Conservation (phyloP, 1,139 yeast species). For the Ogataea hybrid region DNA sequence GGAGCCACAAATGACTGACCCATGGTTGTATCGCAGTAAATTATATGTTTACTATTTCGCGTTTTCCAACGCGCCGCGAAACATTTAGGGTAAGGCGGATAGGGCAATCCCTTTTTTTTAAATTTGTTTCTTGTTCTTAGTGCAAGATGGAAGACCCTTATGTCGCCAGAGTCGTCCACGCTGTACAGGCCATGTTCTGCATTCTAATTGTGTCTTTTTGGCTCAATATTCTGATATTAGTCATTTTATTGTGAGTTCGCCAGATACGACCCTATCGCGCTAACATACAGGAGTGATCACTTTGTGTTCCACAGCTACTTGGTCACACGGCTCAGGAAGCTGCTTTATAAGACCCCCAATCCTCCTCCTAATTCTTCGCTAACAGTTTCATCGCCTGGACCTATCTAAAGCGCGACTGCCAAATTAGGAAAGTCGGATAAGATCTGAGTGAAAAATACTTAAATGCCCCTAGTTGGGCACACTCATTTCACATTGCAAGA, state of each 20-base stretch:
- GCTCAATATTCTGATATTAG: constrained; percentile 14
- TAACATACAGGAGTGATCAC: constrained; percentile 9
- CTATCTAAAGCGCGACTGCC: constrained; percentile 10
- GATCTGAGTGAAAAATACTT: constrained; percentile 2
- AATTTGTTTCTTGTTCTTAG: neutral
- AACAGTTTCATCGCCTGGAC: constrained; percentile 10
- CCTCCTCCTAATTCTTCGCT: constrained; percentile 11
- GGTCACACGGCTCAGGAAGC: constrained; percentile 2
- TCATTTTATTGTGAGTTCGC: constrained; percentile 14
- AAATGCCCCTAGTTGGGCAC: neutral
- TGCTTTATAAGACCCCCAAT: constrained; percentile 6
- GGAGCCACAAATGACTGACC: constrained; percentile 1
- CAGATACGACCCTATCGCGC: neutral
- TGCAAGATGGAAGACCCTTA: constrained; percentile 4
- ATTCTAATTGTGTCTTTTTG: constrained; percentile 11
- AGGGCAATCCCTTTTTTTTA: constrained; percentile 1
- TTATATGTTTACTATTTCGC: constrained; percentile 8
- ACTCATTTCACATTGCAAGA: neutral
- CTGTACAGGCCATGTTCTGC: constrained; percentile 11
- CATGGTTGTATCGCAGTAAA: constrained; percentile 1
- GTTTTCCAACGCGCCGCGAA: constrained; percentile 11
- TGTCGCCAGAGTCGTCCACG: constrained; percentile 1
- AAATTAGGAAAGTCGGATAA: constrained; percentile 10
- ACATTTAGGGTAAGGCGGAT: neutral
- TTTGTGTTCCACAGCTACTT: constrained; percentile 11